phyloP scores from a whole-genome alignment of 2,329 filamentous ascomycete species.

The Fusarium sulawesiense region DNA sequence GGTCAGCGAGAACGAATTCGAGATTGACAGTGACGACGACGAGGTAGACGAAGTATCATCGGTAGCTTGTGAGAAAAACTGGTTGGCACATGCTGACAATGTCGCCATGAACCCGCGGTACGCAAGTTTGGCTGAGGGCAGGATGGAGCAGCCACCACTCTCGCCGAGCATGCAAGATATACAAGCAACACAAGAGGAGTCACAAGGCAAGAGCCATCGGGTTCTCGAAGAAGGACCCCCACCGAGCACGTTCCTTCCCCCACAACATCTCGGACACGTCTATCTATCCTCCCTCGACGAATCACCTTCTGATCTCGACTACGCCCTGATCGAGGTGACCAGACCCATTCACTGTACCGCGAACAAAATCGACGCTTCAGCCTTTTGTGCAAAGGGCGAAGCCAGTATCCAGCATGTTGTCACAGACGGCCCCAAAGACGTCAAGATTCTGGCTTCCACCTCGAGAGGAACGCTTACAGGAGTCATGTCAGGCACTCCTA shows the following conservation, averaged over 20 bases:
- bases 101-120: background rate
- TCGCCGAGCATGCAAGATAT: background rate
- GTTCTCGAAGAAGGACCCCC: background rate
- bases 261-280: background rate
- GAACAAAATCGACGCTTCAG: background rate
- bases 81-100: background rate
- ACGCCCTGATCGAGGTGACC: background rate
- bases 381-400: background rate
- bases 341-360: background rate
- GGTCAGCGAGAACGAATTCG: background rate
- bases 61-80: background rate
- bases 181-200: background rate
- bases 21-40: background rate
- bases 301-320: background rate
- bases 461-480: background rate
- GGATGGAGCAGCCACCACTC: background rate
- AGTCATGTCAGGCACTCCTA: background rate
- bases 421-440: background rate
- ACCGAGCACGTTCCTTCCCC: background rate
- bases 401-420: background rate
- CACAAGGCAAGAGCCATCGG: background rate
- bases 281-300: background rate
- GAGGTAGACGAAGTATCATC: background rate
- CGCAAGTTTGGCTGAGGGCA: background rate
- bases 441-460: background rate